These are phyloP conservation scores for Fusarium pseudograminearum DNA, from an alignment of 2,329 filamentous ascomycete genomes.

Conservation along the genomic window DNA sequence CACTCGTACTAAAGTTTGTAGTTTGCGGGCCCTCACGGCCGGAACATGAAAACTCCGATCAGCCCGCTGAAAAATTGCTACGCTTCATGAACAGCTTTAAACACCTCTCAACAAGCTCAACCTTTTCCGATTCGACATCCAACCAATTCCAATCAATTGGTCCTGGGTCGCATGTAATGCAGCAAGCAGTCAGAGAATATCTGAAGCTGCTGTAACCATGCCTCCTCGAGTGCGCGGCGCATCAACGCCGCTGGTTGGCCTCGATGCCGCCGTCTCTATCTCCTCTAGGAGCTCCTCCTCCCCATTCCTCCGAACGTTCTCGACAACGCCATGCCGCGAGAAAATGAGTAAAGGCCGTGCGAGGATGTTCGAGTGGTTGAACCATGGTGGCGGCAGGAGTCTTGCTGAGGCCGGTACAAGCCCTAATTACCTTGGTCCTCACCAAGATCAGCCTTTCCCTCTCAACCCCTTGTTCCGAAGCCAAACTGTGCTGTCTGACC, in stretches of 20 bases:
- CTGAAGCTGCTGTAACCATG: constrained; percentile 47
- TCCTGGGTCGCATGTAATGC: constrained; percentile 43
- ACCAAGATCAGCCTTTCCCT: constrained; percentile 74
- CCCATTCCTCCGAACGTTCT: constrained; percentile 52
- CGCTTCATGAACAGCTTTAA: constrained; percentile 10
- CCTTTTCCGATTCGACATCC: constrained; percentile 30
- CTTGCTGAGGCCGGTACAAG: constrained; percentile 44
- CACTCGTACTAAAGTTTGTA: too few relatives aligned
- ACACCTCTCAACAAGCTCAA: constrained; percentile 29
- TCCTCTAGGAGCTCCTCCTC: constrained; percentile 21
- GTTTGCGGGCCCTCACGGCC: not conserved
- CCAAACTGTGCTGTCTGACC: constrained; percentile 78
- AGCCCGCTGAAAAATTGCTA: constrained; percentile 42
- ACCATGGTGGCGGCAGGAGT: constrained; percentile 42
- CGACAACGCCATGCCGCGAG: constrained; percentile 54
- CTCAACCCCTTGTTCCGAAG: constrained; percentile 78
- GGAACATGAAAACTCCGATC: constrained; percentile 30
- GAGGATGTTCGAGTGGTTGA: constrained; percentile 56
- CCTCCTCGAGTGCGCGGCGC: constrained; percentile 50
- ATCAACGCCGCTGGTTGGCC: constrained; percentile 49
- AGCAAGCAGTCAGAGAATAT: constrained; percentile 33
- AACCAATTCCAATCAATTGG: constrained; percentile 46
- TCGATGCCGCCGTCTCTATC: constrained; percentile 47
- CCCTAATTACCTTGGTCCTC: constrained; percentile 55
- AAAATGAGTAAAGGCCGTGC: constrained; percentile 55